Base-by-base conservation (phyloP, 345 rosid genomes). In the thale cress (Arabidopsis thaliana) region DNA sequence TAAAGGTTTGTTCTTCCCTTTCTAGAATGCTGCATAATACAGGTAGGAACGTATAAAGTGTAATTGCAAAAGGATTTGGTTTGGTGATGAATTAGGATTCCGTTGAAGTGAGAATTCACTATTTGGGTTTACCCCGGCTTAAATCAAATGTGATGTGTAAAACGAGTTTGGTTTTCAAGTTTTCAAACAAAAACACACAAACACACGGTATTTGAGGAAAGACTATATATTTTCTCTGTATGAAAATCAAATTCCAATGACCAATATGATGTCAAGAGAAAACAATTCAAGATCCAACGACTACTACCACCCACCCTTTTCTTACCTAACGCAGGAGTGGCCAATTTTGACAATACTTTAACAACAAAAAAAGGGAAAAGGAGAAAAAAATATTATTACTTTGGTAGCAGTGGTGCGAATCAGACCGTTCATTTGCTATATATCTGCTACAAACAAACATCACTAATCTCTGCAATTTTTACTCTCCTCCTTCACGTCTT, bases 271-370 rank as follows among this genome's bases (percentile, higher is more conserved):
- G 32, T 28, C 32, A 28, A 28, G 32, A 28, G 4, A 28, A 28
- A 28, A 28, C 32, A 28, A 28, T 28, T 28, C 32, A 28, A 28
- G 32, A 28, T 28, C 32, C 32, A 28, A 28, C 53, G 42, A 38
- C 32, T 34, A 11, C 57, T n/a, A 70, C 76, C 32, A 76, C 70
- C 70, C 46, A 42, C 52, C 53, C 32, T 57, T 41, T 58, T 49
- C 50, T 77, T 55, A 77, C 80, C 80, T 65, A 77, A 77, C 80
- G 14, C 69, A 16, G 68, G 68, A 71, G 77, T 71, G 63, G 73
- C 68, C 81, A 72, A 59, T 67, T 78, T 71, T 58, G 81, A 78
- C 73, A 57, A 23, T 30, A 49, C 42, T 57, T 44, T 8, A 51
- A 62, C 20, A 44, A 46, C 11, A 14, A 8, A 0, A 33, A 16